phyloP scores from a whole-genome alignment of 2,329 filamentous ascomycete genomes.

The Hortaea sp. region DNA sequence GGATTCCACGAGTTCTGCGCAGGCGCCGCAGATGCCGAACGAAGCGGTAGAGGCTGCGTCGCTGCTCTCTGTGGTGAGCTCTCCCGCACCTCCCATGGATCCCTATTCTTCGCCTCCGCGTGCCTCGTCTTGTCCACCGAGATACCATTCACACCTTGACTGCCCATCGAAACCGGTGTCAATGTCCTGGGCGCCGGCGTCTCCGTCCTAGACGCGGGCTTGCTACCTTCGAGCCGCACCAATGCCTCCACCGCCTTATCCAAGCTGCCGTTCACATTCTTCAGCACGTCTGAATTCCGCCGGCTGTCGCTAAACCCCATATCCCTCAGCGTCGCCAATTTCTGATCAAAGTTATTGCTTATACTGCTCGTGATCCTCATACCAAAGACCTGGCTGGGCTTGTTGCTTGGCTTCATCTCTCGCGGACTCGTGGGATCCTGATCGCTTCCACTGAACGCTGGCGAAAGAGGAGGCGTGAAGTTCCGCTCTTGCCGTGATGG shows the following conservation, averaged over 20 bases:
- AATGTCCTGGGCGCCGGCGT: conserved; percentile 21
- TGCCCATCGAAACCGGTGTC: conserved; percentile 38
- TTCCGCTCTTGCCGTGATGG: conserved; percentile 39
- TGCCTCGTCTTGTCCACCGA: conserved; percentile 30
- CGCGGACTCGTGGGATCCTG: conserved; percentile 12
- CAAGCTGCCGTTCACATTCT: conserved; percentile 72
- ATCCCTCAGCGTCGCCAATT: conserved; percentile 66
- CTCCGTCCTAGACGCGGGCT: conserved; percentile 24
- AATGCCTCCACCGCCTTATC: conserved; percentile 79
- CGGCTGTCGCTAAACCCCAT: conserved; percentile 87
- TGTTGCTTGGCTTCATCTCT: conserved; percentile 38
- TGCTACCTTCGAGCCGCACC: conserved; percentile 62
- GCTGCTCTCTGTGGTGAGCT: conserved; percentile 19
- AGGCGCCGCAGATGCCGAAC: conserved; percentile 26
- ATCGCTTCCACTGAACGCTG: conserved; percentile 20
- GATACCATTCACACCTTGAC: conserved; percentile 33
- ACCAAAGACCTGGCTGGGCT: conserved; percentile 36
- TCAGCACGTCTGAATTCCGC: conserved; percentile 70
- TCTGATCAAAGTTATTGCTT: conserved; percentile 58
- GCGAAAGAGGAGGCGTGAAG: conserved; percentile 27
- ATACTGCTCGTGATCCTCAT: conserved; percentile 43
- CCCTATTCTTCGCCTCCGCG: conserved; percentile 17
- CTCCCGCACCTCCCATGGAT: conserved; percentile 38
- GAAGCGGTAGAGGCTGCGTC: conserved; percentile 19
- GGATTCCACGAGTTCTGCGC: conserved; percentile 50